phyloP scores from a whole-genome alignment of 1,284 basidiomycete species.

The Calocybe gambosa region DNA sequence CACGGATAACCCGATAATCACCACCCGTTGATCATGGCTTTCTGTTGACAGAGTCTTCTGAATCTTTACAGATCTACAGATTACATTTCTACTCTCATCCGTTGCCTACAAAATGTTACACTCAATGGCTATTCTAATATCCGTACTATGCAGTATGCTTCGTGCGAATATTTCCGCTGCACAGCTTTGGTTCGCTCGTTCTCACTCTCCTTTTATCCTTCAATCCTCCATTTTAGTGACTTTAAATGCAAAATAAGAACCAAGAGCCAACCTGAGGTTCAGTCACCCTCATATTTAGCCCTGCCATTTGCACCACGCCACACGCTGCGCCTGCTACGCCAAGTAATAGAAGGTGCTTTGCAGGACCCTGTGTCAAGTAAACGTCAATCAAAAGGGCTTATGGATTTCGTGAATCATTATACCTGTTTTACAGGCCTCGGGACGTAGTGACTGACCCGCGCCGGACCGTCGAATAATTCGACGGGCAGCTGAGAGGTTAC shows the following conservation, averaged over 20 bases:
- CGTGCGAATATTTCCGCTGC: not conserved
- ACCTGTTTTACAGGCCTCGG: conserved; percentile 7
- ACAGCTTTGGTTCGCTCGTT: not conserved
- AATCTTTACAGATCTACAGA: not conserved
- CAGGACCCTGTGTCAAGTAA: not conserved
- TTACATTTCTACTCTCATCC: not conserved
- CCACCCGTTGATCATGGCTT: not conserved
- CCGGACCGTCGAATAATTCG: conserved; percentile 39
- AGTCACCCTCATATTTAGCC: not conserved
- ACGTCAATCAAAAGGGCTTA: not conserved
- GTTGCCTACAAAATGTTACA: not conserved
- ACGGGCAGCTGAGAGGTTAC: conserved; percentile 20
- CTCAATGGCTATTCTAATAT: not conserved
- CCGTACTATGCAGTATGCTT: not conserved
- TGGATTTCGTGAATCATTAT: not conserved
- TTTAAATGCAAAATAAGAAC: not conserved
- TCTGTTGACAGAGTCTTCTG: not conserved
- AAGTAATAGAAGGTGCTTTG: conserved; percentile 1
- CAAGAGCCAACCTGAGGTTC: not conserved
- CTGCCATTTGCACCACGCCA: conserved; percentile 1
- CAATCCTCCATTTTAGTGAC: not conserved
- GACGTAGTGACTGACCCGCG: conserved; percentile 20
- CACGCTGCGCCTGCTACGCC: conserved; percentile 3
- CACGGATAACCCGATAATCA: too few relatives aligned
- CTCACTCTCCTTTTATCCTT: not conserved